Conservation (phyloP, 805 yeast species). For the Myxozyma vanderwaltii region DNA sequence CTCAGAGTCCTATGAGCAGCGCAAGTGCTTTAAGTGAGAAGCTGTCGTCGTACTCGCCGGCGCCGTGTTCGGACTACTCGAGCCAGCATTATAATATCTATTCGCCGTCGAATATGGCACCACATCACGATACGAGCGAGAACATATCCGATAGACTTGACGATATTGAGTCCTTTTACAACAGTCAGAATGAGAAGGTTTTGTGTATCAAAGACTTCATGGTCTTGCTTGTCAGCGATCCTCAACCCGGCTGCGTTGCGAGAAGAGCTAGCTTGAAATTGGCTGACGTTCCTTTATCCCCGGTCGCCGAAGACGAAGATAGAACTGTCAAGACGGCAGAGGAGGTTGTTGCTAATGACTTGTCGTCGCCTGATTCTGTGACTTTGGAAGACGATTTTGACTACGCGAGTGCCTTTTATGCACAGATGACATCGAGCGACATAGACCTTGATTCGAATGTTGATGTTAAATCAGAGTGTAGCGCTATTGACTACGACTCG, state of each 20-base stretch:
- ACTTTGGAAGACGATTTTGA: constrained; percentile 11
- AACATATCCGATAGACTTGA: neutral
- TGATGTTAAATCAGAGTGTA: constrained; percentile 2
- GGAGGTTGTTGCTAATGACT: neutral
- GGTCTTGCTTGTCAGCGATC: neutral
- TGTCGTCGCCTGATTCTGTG: neutral
- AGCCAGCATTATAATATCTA: neutral
- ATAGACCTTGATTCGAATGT: neutral
- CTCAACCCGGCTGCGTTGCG: neutral
- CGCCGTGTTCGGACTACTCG: neutral
- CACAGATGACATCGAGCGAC: neutral
- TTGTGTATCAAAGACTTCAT: neutral
- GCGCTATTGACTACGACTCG: neutral
- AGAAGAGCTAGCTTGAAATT: neutral
- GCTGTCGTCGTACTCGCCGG: neutral
- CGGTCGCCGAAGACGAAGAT: neutral
- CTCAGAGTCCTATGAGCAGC: neutral
- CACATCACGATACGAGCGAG: neutral
- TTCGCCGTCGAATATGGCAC: neutral
- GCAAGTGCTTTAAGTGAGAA: neutral
- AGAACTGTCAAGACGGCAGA: neutral
- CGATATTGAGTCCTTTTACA: neutral
- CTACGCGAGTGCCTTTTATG: constrained; percentile 10
- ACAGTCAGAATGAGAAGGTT: neutral
- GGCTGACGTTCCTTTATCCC: neutral